Percentiles rank a stretch among this genome's conserved stretches.
Conservation (phyloP, 768 basidiomycete genomes). For the Sporobolomyces phaffii region DNA sequence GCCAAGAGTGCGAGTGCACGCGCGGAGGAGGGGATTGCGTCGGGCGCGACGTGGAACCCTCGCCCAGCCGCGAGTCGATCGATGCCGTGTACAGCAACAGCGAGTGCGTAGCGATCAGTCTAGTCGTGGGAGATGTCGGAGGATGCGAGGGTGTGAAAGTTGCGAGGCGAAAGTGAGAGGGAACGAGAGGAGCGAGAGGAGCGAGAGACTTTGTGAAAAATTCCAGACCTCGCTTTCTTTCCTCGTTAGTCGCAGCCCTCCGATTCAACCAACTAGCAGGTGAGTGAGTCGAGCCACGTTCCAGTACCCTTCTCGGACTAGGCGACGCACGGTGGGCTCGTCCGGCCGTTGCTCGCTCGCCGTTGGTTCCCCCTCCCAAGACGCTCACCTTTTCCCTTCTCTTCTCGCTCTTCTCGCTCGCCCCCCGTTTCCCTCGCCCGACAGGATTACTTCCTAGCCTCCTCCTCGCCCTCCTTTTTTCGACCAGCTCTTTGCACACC, state of each 20-base stretch:
- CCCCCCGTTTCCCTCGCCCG: constrained; percentile 1
- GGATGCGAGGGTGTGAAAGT: too few species aligned
- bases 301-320: not conserved
- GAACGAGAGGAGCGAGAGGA: too few species aligned
- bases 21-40: too few species aligned
- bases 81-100: too few species aligned
- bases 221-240: not conserved
- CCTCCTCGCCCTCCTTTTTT: not conserved
- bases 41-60: too few species aligned
- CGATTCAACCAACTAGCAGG: constrained; percentile 16
- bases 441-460: constrained; percentile 5
- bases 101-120: too few species aligned
- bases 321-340: not conserved
- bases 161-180: too few species aligned
- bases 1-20: too few species aligned
- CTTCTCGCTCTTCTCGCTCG: not conserved
- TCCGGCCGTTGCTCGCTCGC: not conserved
- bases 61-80: too few species aligned
- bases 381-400: not conserved
- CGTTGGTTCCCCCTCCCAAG: too few species aligned
- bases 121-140: too few species aligned
- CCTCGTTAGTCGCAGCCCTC: constrained; percentile 6
- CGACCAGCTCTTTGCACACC: constrained; percentile 6
- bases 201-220: too few species aligned
- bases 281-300: constrained; percentile 6